These are phyloP conservation scores for Gossypium turneri DNA, from an alignment of 345 rosid genomes.

Conservation along the genomic window DNA sequence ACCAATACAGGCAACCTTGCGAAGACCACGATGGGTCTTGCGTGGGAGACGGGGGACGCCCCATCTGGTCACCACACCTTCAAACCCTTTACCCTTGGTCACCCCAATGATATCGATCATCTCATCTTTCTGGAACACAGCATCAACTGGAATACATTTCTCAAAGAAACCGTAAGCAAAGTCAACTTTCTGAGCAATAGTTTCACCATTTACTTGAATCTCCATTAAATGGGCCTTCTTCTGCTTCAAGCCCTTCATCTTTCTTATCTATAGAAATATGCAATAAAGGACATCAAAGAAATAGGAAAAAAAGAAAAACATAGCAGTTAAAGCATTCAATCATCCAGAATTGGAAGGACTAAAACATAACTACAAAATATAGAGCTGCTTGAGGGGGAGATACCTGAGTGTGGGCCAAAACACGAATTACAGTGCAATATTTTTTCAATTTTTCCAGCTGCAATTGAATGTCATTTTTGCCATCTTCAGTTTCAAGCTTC, in stretches of 20 bases:
- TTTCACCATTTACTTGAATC: constrained; percentile 91
- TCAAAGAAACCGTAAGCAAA: constrained; percentile 80
- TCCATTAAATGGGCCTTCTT: constrained; percentile 92
- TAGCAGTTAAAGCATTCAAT: not conserved
- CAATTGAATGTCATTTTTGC: constrained; percentile 52
- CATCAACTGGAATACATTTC: constrained; percentile 75
- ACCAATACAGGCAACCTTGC: constrained; percentile 94
- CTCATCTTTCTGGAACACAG: constrained; percentile 88
- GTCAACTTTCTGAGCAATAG: constrained; percentile 66
- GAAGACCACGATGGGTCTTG: constrained; percentile 93
- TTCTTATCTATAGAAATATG: constrained; percentile 47
- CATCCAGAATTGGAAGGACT: not conserved
- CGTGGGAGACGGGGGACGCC: constrained; percentile 94
- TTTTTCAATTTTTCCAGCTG: constrained; percentile 89
- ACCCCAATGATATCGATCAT: constrained; percentile 90
- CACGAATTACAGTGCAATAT: constrained; percentile 71
- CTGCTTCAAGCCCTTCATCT: constrained; percentile 86
- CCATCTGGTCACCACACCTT: constrained; percentile 96
- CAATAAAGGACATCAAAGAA: not conserved
- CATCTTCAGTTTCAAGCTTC: constrained; percentile 63
- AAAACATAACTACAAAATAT: not conserved
- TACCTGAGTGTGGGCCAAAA: constrained; percentile 87
- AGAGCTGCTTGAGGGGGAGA: not conserved
- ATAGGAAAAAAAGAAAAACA: not conserved
- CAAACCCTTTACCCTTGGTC: constrained; percentile 88